Conservation (phyloP, 108 stramenopile species). For the Discostella pseudostelligera region DNA sequence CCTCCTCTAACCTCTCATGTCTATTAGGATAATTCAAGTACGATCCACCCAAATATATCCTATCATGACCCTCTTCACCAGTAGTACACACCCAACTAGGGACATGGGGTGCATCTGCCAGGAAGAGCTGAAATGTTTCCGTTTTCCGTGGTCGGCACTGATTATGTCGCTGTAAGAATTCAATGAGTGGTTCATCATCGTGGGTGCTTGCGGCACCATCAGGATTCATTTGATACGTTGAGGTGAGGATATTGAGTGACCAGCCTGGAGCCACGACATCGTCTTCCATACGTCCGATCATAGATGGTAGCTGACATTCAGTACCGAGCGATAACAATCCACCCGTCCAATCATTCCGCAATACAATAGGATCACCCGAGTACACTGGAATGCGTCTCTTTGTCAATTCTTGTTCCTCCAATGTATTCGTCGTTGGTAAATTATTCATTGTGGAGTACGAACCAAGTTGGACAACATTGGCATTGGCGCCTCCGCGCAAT, state of each 20-base stretch:
- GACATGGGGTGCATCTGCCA: conserved; percentile 50
- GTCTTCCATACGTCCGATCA: conserved; percentile 31
- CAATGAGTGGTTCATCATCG: conserved; percentile 46
- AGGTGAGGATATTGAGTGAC: conserved; percentile 35
- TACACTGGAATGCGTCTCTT: conserved; percentile 43
- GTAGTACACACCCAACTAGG: conserved; percentile 63
- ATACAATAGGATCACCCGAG: conserved; percentile 62
- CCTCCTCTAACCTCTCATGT: conserved; percentile 21
- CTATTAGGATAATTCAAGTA: conserved; percentile 27
- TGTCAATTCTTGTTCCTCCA: conserved; percentile 4
- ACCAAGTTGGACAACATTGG: conserved; percentile 31
- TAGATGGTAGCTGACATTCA: conserved; percentile 17
- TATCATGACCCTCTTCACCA: conserved; percentile 43
- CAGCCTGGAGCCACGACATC: conserved; percentile 20
- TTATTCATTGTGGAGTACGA: not conserved
- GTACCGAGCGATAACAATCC: conserved; percentile 60
- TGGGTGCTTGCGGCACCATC: conserved; percentile 36
- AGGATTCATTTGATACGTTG: conserved; percentile 40
- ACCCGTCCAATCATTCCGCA: conserved; percentile 63
- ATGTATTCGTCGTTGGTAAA: conserved; percentile 11
- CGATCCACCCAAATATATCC: conserved; percentile 48
- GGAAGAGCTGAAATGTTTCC: conserved; percentile 66
- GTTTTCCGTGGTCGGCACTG: conserved; percentile 45
- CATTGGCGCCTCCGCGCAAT: conserved; percentile 34
- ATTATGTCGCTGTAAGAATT: conserved; percentile 52